Base-by-base conservation (phyloP, 768 basidiomycete genomes). In the Psilocybe cyanescens region DNA sequence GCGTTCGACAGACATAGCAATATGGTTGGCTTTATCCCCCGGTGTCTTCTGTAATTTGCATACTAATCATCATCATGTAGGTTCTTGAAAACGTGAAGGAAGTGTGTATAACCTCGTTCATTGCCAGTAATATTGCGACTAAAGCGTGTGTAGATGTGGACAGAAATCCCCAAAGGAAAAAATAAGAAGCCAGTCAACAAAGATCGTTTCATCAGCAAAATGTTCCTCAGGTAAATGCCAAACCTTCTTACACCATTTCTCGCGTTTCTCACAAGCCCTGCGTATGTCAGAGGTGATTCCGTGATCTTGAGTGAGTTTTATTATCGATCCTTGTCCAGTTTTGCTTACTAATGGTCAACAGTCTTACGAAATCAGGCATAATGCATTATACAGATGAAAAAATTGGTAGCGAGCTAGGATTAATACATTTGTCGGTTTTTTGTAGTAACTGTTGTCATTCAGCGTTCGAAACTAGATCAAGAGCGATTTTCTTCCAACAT, bases 151-250 rank as follows among this genome's bases (percentile, higher is more conserved):
- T 65, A 99, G 95, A 99, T 99, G 97, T 99, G 97, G 97, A 98
- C 96, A 19, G 97, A 99, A 75, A 76, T 89, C 50, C 97, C 97
- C 17, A 99, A 98, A 77, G 95, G 95, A 44, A 99, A 99, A 80
- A 95, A 95, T 73, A 98, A 97, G 81, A 99, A 98, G 73, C 94
- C 97, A 6, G 89, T 99, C 59, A 99, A 99, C 82, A 99, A 99
- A 78, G 97, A 99, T 77, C 86, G 97, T 51, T 99, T 99, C 81
- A 97, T 99, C 75, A 97, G 95, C 75, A 99, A 99, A 80, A 97
- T 99, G 95, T 99, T 97, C 78, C 78, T 99, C 63, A 85, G 94
- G 92, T 91, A 69, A 55, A 17, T 47, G 30, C 19, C 12, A 12
- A 45, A 35, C 19, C 33, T 49, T 6, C 47, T 19, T 29, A 45